Percentiles rank a stretch among this genome's conserved stretches.
phyloP scores from a whole-genome alignment of 345 rosid species.

The Sisymbrium irio region DNA sequence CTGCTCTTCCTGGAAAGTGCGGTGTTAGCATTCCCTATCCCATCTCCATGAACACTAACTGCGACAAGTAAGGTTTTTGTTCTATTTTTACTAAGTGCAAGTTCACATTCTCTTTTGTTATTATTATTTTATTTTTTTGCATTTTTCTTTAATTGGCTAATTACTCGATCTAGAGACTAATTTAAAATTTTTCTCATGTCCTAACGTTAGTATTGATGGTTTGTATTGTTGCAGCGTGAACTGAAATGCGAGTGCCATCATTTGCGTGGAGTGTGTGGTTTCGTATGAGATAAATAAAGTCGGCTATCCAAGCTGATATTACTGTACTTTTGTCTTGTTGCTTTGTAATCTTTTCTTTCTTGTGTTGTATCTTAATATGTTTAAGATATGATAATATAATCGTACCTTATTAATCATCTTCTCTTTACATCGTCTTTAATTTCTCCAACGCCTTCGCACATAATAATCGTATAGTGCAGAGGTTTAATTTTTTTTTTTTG shows the following conservation, averaged over 20 bases:
- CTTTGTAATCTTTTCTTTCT: neutral
- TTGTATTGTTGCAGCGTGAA: slow-evolving; percentile 28
- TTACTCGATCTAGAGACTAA: neutral
- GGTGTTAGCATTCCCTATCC: slow-evolving; percentile 51
- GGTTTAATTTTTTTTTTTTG: too few species aligned
- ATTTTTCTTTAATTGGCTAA: neutral
- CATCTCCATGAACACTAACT: slow-evolving; percentile 49
- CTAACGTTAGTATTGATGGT: neutral
- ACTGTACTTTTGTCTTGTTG: neutral
- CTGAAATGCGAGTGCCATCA: neutral
- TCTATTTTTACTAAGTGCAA: neutral
- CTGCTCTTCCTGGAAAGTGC: slow-evolving; percentile 44
- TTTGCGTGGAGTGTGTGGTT: neutral
- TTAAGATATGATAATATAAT: slow-evolving; percentile 1
- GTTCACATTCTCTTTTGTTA: neutral
- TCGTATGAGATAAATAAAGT: slow-evolving; percentile 4
- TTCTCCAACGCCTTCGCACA: neutral
- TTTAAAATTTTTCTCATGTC: neutral
- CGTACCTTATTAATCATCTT: neutral
- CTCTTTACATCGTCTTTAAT: neutral
- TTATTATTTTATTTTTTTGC: too few species aligned
- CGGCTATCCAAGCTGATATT: neutral
- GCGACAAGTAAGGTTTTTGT: slow-evolving; percentile 36
- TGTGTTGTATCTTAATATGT: neutral
- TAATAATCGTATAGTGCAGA: neutral